Conservation (phyloP, 1,284 basidiomycete genomes). For the Naganishia liquefaciens region DNA sequence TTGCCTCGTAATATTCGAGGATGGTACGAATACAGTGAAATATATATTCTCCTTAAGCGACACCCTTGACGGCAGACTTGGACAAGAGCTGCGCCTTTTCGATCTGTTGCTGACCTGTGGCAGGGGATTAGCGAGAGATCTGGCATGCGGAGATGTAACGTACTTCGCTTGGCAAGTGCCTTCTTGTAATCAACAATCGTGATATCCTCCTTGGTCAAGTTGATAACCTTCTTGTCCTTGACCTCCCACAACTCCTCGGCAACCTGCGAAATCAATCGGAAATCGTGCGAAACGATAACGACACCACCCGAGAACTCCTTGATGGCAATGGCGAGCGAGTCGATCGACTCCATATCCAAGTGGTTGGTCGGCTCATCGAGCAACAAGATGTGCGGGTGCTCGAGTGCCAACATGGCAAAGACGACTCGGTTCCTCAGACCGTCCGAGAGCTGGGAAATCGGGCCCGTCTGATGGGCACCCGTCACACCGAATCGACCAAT, state of each 20-base stretch:
- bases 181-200: conserved; percentile 89
- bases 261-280: conserved; percentile 94
- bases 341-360: conserved; percentile 92
- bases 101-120: conserved; percentile 60
- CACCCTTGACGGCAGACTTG: conserved; percentile 58
- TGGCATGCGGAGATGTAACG: conserved; percentile 29
- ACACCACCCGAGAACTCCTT: conserved; percentile 97
- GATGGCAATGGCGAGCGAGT: conserved; percentile 90
- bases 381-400: conserved; percentile 85
- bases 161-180: conserved; percentile 52
- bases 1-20: conserved; percentile 1
- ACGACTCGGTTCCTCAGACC: conserved; percentile 79
- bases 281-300: conserved; percentile 96
- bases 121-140: not conserved
- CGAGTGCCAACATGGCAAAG: conserved; percentile 71
- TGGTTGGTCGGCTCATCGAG: conserved; percentile 82
- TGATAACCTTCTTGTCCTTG: conserved; percentile 88
- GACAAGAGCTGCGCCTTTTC: conserved; percentile 91
- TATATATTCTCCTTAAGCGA: conserved; percentile 6
- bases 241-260: conserved; percentile 99
- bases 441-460: conserved; percentile 92
- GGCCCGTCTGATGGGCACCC: conserved; percentile 87
- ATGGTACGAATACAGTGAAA: conserved; percentile 22
- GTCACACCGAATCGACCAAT: conserved; percentile 94
- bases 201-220: conserved; percentile 85